A percentile compares a stretch with the other conserved stretches of the same genome.
Conservation (phyloP, 1,284 basidiomycete species). For the Tylopilus sp. region DNA sequence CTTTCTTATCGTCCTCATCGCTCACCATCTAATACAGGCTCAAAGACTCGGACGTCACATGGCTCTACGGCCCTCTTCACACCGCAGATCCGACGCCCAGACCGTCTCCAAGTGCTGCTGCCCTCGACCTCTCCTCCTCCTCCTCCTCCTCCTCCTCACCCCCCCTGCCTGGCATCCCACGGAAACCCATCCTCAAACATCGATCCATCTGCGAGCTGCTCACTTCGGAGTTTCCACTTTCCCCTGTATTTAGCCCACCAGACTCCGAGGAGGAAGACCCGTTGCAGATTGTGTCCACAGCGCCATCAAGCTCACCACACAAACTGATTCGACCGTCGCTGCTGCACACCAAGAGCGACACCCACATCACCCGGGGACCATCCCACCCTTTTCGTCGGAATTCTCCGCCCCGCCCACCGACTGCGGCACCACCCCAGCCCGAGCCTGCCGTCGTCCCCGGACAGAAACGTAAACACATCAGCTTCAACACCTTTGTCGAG, state of each 20-base stretch:
- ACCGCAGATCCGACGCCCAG: conserved; percentile 65
- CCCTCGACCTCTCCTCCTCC: conserved; percentile 36
- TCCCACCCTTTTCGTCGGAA: conserved; percentile 55
- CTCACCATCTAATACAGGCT: too few species aligned
- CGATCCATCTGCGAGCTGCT: conserved; percentile 91
- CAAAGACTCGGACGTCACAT: conserved; percentile 98
- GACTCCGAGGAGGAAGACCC: conserved; percentile 35
- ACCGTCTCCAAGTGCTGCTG: conserved; percentile 24
- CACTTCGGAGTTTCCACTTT: conserved; percentile 56
- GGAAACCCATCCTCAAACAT: conserved; percentile 96
- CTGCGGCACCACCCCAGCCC: conserved; percentile 18
- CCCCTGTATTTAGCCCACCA: conserved; percentile 54
- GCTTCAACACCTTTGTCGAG: conserved; percentile 97
- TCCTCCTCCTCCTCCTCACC: conserved; percentile 31
- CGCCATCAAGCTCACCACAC: conserved; percentile 6
- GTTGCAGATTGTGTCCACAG: conserved; percentile 20
- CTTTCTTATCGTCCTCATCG: too few species aligned
- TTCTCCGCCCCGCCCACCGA: conserved; percentile 60
- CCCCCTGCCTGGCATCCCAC: conserved; percentile 34
- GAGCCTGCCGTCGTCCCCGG: conserved; percentile 31
- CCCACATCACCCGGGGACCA: conserved; percentile 60
- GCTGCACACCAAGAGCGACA: conserved; percentile 80
- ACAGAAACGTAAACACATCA: conserved; percentile 81
- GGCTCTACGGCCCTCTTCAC: conserved; percentile 97
- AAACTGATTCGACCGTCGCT: conserved; percentile 49